Conservation (phyloP, 1,284 basidiomycete genomes). For the Flammula alnicola region DNA sequence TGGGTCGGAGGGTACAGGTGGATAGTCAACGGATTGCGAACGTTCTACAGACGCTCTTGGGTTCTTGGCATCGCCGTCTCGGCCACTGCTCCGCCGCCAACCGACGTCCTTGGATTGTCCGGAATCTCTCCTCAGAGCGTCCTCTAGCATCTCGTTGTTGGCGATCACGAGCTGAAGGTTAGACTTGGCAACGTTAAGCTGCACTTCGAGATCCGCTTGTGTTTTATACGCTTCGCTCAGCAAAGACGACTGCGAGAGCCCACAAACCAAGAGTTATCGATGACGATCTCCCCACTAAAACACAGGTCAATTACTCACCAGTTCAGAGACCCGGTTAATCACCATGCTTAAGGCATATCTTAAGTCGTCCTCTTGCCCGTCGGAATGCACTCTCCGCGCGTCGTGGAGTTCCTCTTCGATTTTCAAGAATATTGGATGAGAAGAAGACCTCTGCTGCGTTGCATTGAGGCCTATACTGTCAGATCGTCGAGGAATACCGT, state of each 20-base stretch:
- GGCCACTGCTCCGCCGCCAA: slow-evolving; percentile 68
- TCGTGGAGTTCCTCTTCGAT: slow-evolving; percentile 75
- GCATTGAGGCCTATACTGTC: slow-evolving; percentile 56
- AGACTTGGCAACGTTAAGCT: slow-evolving; percentile 82
- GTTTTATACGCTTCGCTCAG: slow-evolving; percentile 55
- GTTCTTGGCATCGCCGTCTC: slow-evolving; percentile 37
- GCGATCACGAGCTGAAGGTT: slow-evolving; percentile 86
- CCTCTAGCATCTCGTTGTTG: slow-evolving; percentile 94
- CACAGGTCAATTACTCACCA: slow-evolving; percentile 62
- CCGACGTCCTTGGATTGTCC: slow-evolving; percentile 66
- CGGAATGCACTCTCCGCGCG: slow-evolving; percentile 61
- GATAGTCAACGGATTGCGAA: slow-evolving; percentile 29
- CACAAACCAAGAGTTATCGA: not conserved
- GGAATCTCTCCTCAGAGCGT: slow-evolving; percentile 71
- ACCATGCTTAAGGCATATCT: slow-evolving; percentile 71
- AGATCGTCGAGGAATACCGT: slow-evolving; percentile 42
- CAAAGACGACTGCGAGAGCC: slow-evolving; percentile 43
- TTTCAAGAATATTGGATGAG: slow-evolving; percentile 50
- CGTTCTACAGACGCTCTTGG: slow-evolving; percentile 33
- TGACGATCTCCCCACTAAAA: not conserved
- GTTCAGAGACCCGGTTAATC: slow-evolving; percentile 68
- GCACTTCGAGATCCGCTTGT: slow-evolving; percentile 65
- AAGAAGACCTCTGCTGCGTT: slow-evolving; percentile 43
- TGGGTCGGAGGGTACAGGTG: slow-evolving; percentile 17
- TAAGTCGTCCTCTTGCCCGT: slow-evolving; percentile 80